These are phyloP conservation scores for Eragrostis tef DNA, from an alignment of 202 grass and related monocot species.

Conservation along the genomic window DNA sequence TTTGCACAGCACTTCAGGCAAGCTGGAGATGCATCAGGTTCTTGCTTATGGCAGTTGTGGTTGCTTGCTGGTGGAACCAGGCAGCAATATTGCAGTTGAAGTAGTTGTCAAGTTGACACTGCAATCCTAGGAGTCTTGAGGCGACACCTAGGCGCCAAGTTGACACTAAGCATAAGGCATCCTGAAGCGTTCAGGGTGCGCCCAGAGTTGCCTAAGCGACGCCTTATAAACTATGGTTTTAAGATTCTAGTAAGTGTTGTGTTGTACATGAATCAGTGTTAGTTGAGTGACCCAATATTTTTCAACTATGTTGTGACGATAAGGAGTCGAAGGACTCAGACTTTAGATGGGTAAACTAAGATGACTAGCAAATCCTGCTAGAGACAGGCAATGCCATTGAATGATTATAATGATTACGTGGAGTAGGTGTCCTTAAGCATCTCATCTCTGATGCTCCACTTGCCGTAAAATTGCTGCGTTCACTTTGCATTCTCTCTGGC, in stretches of 20 bases:
- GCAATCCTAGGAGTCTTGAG: too few species aligned
- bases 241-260: constrained; percentile 2
- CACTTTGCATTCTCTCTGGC: background rate
- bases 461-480: background rate
- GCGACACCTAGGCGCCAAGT: too few species aligned
- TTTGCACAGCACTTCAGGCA: background rate
- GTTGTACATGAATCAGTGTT: constrained; percentile 24
- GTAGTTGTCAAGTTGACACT: too few species aligned
- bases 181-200: too few species aligned
- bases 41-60: background rate
- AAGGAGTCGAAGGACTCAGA: too few species aligned
- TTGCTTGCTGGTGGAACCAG: background rate
- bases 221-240: too few species aligned
- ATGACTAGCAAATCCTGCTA: background rate
- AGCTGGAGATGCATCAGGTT: background rate
- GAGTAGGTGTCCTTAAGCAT: background rate
- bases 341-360: background rate
- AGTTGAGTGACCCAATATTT: background rate
- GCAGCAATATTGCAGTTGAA: background rate
- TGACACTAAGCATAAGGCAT: too few species aligned
- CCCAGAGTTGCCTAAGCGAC: too few species aligned
- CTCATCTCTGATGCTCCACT: background rate
- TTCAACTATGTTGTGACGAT: constrained; percentile 5
- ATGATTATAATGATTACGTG: background rate
- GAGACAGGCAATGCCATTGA: background rate